Evolutionary conservation across 2,329 filamentous ascomycete genomes (phyloP), one percentile per base, ranked within the genome.

Genomic region (Cercospora berteroae): DNA sequence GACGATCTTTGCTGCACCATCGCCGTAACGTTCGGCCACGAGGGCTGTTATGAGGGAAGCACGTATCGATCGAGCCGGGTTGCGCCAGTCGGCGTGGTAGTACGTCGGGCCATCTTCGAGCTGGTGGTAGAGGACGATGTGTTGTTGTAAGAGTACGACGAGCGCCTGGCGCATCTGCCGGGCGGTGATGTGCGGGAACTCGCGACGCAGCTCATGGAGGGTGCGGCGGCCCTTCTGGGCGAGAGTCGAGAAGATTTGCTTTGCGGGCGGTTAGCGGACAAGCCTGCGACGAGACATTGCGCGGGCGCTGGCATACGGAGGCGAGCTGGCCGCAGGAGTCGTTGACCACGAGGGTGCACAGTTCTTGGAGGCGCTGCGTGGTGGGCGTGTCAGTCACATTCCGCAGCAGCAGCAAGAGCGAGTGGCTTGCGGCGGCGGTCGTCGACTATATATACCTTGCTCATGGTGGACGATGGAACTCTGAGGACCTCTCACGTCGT

Each of bases 321-420:
- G 93, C 93, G 67, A 98, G 88, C 82, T 96, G 92, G 77, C 95
- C 95, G 80, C 95, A 94, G 67, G 92, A 86, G 78, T 97, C 93
- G 77, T 93, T 89, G 71, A 98, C 90, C 70, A 97, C 86, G 78
- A 96, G 88, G 83, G 90, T 87, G 84, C 93, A 97, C 77, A 98
- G 91, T 87, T 97, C 92, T 76, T 90, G 88, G 73, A 91, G 82
- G 81, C 88, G 84, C 92, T 94, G 91, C 86, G 70, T 70, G 48
- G 66, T 50, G 63, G 59, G 63, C 62, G 48, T 39, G 67, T 72
- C 67, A 69, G 69, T 68, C 55, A 59, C 67, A 69, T 67, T 67
- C 69, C 63, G 58, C 44, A 63, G 50, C 59, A 52, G 57, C 27
- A 31, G 48, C 48, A 39, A 39, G 36, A 39, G 48, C 60, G 18